Conservation (phyloP, 179 eudicot genomes). For the Heliamphora pulchella region DNA sequence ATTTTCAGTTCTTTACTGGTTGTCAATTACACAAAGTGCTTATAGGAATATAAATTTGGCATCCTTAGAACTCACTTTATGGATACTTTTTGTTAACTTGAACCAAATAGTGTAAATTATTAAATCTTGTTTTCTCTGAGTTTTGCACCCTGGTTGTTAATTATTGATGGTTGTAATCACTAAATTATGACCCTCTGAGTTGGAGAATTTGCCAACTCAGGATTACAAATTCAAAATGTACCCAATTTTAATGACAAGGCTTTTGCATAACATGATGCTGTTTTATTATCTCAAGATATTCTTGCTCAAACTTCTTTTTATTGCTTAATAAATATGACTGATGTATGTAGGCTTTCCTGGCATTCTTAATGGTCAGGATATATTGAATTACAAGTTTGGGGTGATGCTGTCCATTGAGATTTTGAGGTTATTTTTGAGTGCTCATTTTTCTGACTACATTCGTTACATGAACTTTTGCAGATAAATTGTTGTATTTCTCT, state of each 20-base stretch:
- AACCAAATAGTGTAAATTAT: background rate
- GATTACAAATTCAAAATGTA: too few relatives aligned
- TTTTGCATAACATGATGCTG: background rate
- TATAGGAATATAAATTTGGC: background rate
- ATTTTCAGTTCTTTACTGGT: background rate
- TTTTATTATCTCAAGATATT: background rate
- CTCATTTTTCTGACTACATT: slow-evolving; percentile 3
- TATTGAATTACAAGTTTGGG: background rate
- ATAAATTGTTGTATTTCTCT: slow-evolving; percentile 73
- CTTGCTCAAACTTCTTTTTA: background rate
- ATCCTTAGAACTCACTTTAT: background rate
- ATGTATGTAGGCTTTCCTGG: background rate
- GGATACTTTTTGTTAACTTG: background rate
- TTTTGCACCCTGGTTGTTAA: background rate
- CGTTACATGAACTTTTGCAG: slow-evolving; percentile 38
- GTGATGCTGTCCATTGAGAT: background rate
- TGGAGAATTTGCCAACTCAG: too few relatives aligned
- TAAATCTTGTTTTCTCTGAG: background rate
- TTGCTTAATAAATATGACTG: background rate
- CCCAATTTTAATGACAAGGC: too few relatives aligned
- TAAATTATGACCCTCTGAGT: too few relatives aligned
- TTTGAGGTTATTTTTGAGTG: background rate
- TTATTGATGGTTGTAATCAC: background rate
- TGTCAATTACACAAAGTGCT: background rate
- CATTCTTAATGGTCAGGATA: background rate